A percentile compares a stretch with the other conserved stretches of the same genome.
These are phyloP conservation scores for Tylopilus sp. DNA, from an alignment of 1,284 basidiomycete species.

Conservation along the genomic window DNA sequence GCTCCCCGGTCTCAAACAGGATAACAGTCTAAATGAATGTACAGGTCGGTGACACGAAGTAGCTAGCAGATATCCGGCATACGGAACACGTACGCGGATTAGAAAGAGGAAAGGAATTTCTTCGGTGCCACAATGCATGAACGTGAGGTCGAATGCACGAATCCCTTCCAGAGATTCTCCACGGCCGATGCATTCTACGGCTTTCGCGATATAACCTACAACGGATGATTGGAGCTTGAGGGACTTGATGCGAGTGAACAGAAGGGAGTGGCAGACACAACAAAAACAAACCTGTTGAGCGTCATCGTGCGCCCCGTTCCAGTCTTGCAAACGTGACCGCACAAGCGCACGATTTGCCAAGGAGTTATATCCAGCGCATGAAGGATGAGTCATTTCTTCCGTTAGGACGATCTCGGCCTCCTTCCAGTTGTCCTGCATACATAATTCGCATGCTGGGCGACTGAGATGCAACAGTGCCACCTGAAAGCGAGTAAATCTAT, in stretches of 20 bases:
- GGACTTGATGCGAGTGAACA: conserved; percentile 1
- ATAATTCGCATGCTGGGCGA: background rate
- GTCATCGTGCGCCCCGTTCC: background rate
- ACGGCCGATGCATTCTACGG: background rate
- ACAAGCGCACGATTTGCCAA: background rate
- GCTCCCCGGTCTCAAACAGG: background rate
- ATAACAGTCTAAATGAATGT: background rate
- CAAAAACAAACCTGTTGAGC: conserved; percentile 1
- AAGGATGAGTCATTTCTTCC: background rate
- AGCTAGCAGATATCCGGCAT: background rate
- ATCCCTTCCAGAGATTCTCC: background rate
- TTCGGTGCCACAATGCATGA: background rate
- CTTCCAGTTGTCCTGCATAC: background rate
- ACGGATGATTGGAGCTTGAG: background rate
- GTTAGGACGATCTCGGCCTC: background rate
- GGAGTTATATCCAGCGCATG: background rate
- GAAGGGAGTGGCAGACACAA: background rate
- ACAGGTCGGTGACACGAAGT: background rate
- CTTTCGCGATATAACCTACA: conserved; percentile 2
- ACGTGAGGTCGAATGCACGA: conserved; percentile 1
- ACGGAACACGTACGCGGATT: conserved; percentile 6
- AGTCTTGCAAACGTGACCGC: background rate
- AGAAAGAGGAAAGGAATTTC: conserved; percentile 9
- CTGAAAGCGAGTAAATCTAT: background rate
- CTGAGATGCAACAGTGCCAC: background rate